Percentiles rank a stretch among this genome's conserved stretches.
phyloP scores from a whole-genome alignment of 441 rosid species.

The Mallotus japonicus region DNA sequence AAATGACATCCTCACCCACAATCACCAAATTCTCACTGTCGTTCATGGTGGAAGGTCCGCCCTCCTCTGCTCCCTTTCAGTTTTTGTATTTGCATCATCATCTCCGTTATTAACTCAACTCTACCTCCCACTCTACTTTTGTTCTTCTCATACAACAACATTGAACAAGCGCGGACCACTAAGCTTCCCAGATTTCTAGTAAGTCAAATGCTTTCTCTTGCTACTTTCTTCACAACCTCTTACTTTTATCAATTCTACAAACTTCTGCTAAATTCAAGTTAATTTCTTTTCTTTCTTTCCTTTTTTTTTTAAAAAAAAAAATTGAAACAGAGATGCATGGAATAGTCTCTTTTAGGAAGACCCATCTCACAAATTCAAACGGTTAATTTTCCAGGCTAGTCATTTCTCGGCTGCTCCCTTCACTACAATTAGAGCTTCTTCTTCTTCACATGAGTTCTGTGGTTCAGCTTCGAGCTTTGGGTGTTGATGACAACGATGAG shows the following conservation, averaged over 20 bases:
- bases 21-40: slow-evolving; percentile 45
- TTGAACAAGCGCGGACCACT: slow-evolving; percentile 39
- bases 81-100: too few species aligned
- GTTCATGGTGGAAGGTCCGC: slow-evolving; percentile 51
- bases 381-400: slow-evolving; percentile 8
- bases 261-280: not conserved
- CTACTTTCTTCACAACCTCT: too few species aligned
- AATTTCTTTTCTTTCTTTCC: not conserved
- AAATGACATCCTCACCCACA: slow-evolving; percentile 30
- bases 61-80: not conserved
- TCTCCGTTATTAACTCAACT: not conserved
- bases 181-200: slow-evolving; percentile 51
- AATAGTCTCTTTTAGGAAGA: slow-evolving; percentile 54
- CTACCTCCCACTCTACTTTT: not conserved
- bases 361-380: too few species aligned
- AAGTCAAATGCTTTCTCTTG: not conserved
- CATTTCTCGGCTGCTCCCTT: slow-evolving; percentile 18
- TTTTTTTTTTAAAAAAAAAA: too few species aligned
- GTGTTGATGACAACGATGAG: not conserved
- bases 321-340: slow-evolving; percentile 25
- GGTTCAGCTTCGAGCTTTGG: slow-evolving; percentile 62
- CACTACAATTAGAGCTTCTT: slow-evolving; percentile 20
- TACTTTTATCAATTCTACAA: not conserved
- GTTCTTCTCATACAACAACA: slow-evolving; percentile 22
- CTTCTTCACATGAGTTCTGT: slow-evolving; percentile 37